Evolutionary conservation across 441 rosid genomes (phyloP).

Genomic region (Macaranga tanarius): DNA sequence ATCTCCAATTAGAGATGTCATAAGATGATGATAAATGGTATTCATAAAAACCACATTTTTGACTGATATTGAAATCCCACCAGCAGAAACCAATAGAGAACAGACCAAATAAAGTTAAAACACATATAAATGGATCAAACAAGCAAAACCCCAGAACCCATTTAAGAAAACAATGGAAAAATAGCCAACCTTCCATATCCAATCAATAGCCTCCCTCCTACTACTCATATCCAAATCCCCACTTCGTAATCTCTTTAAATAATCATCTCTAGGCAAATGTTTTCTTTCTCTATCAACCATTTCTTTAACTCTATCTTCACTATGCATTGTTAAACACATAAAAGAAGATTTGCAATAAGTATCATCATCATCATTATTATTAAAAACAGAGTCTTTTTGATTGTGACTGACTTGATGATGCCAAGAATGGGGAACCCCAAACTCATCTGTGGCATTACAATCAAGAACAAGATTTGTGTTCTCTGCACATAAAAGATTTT

Average conservation of each 20-base stretch:
- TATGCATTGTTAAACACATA: constrained; percentile 46
- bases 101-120: constrained; percentile 3
- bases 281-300: constrained; percentile 50
- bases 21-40: background rate
- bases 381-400: constrained; percentile 14
- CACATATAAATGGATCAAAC: constrained; percentile 13
- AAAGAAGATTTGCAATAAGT: constrained; percentile 28
- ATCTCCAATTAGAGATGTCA: background rate
- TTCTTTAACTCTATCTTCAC: constrained; percentile 46
- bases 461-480: constrained; percentile 31
- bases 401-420: constrained; percentile 27
- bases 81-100: constrained; percentile 14
- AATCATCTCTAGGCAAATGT: constrained; percentile 49
- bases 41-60: constrained; percentile 19
- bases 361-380: background rate
- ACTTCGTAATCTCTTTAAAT: constrained; percentile 45
- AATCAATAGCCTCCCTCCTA: constrained; percentile 54
- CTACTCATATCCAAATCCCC: constrained; percentile 54
- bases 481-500: constrained; percentile 54
- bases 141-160: constrained; percentile 13
- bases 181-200: constrained; percentile 55
- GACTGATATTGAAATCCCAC: constrained; percentile 2
- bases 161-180: constrained; percentile 12
- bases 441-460: constrained; percentile 31
- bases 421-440: constrained; percentile 29